Conservation (phyloP, 441 rosid genomes). For the Adansonia grandidieri region DNA sequence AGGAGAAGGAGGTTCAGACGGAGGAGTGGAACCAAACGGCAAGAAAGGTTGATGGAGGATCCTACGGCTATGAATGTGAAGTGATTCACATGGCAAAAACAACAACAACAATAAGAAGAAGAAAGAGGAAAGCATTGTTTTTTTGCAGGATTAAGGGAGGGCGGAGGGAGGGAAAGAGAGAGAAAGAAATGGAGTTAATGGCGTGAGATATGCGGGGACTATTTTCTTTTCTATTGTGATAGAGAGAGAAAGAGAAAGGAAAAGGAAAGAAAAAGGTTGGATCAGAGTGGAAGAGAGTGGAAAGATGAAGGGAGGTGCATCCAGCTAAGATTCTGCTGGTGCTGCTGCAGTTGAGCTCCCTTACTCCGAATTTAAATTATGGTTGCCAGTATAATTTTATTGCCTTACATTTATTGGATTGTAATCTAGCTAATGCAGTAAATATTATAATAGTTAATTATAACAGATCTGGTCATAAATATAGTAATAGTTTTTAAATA, state of each 20-base stretch:
- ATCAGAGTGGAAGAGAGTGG: background rate
- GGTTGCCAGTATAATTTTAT: too few species aligned
- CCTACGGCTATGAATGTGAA: conserved; percentile 48
- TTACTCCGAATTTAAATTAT: too few species aligned
- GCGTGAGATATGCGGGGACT: background rate
- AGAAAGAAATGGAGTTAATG: background rate
- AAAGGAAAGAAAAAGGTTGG: background rate
- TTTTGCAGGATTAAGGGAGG: background rate
- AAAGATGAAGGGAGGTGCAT: conserved; percentile 30
- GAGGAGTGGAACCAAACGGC: conserved; percentile 44
- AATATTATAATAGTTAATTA: too few species aligned
- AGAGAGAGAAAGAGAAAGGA: conserved; percentile 16
- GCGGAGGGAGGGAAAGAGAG: background rate
- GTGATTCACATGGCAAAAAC: conserved; percentile 22
- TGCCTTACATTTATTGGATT: too few species aligned
- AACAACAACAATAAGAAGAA: conserved; percentile 5
- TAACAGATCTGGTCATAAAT: too few species aligned
- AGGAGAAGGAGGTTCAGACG: conserved; percentile 47
- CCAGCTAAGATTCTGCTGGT: conserved; percentile 73
- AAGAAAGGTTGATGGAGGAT: conserved; percentile 70
- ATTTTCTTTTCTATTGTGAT: background rate
- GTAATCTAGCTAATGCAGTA: too few species aligned
- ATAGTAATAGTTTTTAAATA: too few species aligned
- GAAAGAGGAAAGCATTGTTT: conserved; percentile 53
- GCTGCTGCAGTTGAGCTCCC: too few species aligned